Percentiles rank a stretch among this genome's conserved stretches.
Conservation (phyloP, 352 stramenopile species). For the Globisporangium sylvaticum region DNA sequence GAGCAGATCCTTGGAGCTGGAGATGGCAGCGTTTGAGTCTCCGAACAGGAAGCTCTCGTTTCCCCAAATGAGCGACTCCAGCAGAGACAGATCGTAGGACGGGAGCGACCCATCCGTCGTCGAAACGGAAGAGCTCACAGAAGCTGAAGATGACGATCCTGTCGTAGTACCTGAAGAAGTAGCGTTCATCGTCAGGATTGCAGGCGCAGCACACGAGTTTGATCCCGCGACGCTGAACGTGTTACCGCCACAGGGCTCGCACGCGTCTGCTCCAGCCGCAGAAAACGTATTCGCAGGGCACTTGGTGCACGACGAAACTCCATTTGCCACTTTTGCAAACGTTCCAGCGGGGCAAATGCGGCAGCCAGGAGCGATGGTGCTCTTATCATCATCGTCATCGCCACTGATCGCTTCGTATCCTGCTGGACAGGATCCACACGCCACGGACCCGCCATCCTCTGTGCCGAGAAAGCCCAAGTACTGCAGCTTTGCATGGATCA, state of each 20-base stretch:
- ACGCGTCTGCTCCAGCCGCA: slow-evolving; percentile 37
- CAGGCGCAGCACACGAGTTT: slow-evolving; percentile 39
- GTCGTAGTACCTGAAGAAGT: slow-evolving; percentile 13
- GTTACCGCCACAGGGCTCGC: slow-evolving; percentile 56
- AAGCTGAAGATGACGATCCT: slow-evolving; percentile 19
- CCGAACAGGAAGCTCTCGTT: slow-evolving; percentile 56
- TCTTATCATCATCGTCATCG: slow-evolving; percentile 22
- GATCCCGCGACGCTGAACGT: slow-evolving; percentile 49
- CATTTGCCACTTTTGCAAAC: slow-evolving; percentile 27
- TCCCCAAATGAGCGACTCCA: slow-evolving; percentile 65
- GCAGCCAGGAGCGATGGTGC: slow-evolving; percentile 17
- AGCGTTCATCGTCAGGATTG: slow-evolving; percentile 37
- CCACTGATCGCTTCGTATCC: slow-evolving; percentile 38
- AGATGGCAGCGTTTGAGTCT: slow-evolving; percentile 29
- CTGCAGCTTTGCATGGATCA: slow-evolving; percentile 48
- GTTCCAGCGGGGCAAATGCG: slow-evolving; percentile 60
- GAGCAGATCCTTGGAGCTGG: slow-evolving; percentile 17
- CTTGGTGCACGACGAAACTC: slow-evolving; percentile 39
- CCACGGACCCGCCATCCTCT: slow-evolving; percentile 42
- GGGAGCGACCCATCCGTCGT: slow-evolving; percentile 23
- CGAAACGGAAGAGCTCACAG: slow-evolving; percentile 18
- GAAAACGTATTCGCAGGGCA: slow-evolving; percentile 68
- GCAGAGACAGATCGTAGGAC: slow-evolving; percentile 71
- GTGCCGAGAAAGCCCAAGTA: slow-evolving; percentile 53
- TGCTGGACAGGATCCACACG: slow-evolving; percentile 45